Conservation (phyloP, 495 filamentous ascomycete genomes). For the Neurospora terricola region DNA sequence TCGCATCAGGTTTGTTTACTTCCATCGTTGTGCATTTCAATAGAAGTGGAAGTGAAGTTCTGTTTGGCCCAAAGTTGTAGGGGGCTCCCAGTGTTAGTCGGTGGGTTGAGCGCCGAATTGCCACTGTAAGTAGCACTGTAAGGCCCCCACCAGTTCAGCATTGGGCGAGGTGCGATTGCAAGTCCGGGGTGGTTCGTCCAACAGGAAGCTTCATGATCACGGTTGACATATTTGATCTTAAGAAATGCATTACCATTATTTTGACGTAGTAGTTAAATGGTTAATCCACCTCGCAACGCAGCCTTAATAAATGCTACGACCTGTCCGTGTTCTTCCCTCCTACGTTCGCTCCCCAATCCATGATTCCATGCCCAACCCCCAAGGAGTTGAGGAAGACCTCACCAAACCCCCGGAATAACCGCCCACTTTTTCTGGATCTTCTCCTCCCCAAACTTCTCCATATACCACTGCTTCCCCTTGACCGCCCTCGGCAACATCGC, state of each 20-base stretch:
- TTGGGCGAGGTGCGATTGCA: not conserved
- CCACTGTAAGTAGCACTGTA: not conserved
- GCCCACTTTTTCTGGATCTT: conserved; percentile 67
- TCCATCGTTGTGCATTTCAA: not conserved
- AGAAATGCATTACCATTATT: not conserved
- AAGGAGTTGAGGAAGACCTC: not conserved
- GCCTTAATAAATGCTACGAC: not conserved
- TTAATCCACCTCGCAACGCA: not conserved
- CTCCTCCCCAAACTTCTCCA: conserved; percentile 73
- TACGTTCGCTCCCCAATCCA: too few relatives aligned
- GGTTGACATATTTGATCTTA: not conserved
- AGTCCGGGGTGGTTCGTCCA: not conserved
- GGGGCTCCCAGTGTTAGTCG: not conserved
- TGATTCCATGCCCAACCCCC: not conserved
- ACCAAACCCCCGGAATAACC: conserved; percentile 69
- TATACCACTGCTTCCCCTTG: conserved; percentile 78
- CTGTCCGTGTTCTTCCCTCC: not conserved
- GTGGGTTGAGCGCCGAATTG: not conserved
- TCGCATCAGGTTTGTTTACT: not conserved
- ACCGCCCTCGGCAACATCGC: conserved; percentile 88
- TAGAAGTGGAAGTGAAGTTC: not conserved
- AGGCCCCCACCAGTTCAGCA: not conserved
- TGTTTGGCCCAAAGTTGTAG: not conserved
- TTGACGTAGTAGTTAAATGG: not conserved
- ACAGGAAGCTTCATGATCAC: not conserved